Base-by-base conservation (phyloP, 257 asterid genomes). In the Plantago major region DNA sequence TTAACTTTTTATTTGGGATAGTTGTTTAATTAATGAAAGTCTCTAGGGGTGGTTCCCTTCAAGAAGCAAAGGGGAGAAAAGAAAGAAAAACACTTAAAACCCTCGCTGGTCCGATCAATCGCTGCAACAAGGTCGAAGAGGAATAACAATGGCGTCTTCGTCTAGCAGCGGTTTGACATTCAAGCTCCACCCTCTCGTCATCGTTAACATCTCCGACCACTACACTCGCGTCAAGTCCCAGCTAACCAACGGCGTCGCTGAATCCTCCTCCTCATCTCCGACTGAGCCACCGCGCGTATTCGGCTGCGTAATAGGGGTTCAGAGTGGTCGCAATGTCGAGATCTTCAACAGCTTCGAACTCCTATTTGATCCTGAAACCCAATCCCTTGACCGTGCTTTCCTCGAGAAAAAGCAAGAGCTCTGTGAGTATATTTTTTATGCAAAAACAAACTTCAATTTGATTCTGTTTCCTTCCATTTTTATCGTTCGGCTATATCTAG, bases 331-430 rank as follows among this genome's bases (percentile, higher is more conserved):
- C 58, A 89, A 90, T 28, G 97, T 89, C 17, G 99, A 92, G 97
- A 84, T 92, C 83, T 92, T 92, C 80, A 89, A 92, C 72, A 92
- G 96, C 66, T 89, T 92, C 68, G 99, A 92, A 73, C 96, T 92
- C 52, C 84, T 89, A 49, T 89, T 76, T 69, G 97, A 92, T 75
- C 65, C 81, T 53, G 33, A 44, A 30, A 80, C 94, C n/a, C 83
- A 80, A 60, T 74, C 97, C 3, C 84, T 92, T 37, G 97, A 86
- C 81, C 97, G 96, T 46, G 70, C 76, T 66, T 92, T 86, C 64
- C 87, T 92, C 63, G 95, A 86, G 72, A 92, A 89, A 73, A 92
- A 92, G 76, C 99, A 92, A 71, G 99, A 92, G 83, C 99, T 92
- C 11, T 92, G 99, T 92, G 53, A 52, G 94, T 69, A 45, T 50